phyloP scores from a whole-genome alignment of 2,329 filamentous ascomycete species.

The Apiospora aurea region DNA sequence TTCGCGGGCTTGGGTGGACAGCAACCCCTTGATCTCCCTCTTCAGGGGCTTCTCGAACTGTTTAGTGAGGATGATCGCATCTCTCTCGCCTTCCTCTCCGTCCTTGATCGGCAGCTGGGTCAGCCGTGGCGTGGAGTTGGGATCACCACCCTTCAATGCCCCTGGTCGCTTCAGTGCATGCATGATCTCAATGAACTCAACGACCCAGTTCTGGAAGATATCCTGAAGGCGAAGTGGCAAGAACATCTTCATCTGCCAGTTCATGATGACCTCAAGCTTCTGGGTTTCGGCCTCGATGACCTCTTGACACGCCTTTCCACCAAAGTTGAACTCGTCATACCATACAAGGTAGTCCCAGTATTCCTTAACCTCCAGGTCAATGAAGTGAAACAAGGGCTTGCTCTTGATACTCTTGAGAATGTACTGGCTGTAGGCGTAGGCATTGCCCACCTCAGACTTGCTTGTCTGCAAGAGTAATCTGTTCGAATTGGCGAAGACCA shows the following conservation, averaged over 20 bases:
- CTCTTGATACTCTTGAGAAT: constrained; percentile 96
- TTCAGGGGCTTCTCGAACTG: constrained; percentile 88
- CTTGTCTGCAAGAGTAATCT: constrained; percentile 92
- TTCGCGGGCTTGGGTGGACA: constrained; percentile 86
- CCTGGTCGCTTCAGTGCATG: constrained; percentile 78
- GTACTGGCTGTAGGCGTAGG: constrained; percentile 96
- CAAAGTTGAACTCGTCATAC: constrained; percentile 99
- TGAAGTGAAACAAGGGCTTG: constrained; percentile 95
- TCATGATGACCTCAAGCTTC: constrained; percentile 89
- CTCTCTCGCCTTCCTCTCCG: constrained; percentile 63
- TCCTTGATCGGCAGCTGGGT: constrained; percentile 67
- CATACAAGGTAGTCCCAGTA: constrained; percentile 99
- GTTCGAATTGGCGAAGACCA: constrained; percentile 93
- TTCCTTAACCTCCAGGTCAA: constrained; percentile 96
- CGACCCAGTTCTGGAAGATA: constrained; percentile 89
- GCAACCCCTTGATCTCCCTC: constrained; percentile 83
- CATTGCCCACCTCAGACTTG: constrained; percentile 95
- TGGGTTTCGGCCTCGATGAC: constrained; percentile 78
- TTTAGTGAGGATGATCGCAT: constrained; percentile 76
- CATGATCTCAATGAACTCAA: constrained; percentile 96
- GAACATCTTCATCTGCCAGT: constrained; percentile 96
- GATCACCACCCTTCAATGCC: constrained; percentile 49
- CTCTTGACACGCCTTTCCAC: constrained; percentile 87
- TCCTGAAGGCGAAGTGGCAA: constrained; percentile 81
- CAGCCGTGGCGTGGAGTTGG: constrained; percentile 59